Conservation (phyloP, 257 asterid genomes). For the Pogostemon cablin region DNA sequence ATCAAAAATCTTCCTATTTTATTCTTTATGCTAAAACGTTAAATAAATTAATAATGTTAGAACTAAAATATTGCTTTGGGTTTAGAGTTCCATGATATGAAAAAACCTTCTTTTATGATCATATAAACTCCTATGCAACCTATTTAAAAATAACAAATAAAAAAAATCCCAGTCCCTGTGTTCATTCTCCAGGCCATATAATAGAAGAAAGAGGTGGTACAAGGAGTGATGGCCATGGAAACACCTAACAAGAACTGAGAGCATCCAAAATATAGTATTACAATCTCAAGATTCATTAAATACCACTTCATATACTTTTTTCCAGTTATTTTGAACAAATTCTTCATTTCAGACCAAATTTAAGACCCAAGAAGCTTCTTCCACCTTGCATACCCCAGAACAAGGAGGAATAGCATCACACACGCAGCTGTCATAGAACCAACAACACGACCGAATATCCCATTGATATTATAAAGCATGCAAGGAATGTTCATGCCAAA, state of each 20-base stretch:
- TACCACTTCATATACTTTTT: background rate
- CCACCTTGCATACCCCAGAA: slow-evolving; percentile 80
- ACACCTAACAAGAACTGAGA: background rate
- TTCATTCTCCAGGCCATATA: background rate
- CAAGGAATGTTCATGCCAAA: slow-evolving; percentile 90
- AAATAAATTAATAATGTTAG: too few species aligned
- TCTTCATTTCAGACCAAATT: slow-evolving; percentile 21
- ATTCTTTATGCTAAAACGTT: too few species aligned
- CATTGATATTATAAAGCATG: slow-evolving; percentile 28
- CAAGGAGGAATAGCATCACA: slow-evolving; percentile 56
- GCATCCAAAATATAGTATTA: slow-evolving; percentile 22
- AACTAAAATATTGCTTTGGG: too few species aligned
- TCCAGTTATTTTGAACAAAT: slow-evolving; percentile 16
- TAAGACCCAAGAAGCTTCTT: slow-evolving; percentile 88
- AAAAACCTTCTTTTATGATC: too few species aligned
- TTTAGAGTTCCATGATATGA: too few species aligned
- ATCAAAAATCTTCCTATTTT: too few species aligned
- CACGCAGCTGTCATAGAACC: slow-evolving; percentile 46
- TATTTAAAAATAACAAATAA: too few species aligned
- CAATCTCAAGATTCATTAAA: slow-evolving; percentile 21
- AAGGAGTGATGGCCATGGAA: background rate
- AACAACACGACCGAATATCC: slow-evolving; percentile 52
- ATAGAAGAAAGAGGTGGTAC: slow-evolving; percentile 1
- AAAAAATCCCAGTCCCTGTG: too few species aligned
- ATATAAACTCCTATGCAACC: too few species aligned